These are phyloP conservation scores for Chlamydomonas sp. DNA, from an alignment of 139 green algal species.

Conservation along the genomic window DNA sequence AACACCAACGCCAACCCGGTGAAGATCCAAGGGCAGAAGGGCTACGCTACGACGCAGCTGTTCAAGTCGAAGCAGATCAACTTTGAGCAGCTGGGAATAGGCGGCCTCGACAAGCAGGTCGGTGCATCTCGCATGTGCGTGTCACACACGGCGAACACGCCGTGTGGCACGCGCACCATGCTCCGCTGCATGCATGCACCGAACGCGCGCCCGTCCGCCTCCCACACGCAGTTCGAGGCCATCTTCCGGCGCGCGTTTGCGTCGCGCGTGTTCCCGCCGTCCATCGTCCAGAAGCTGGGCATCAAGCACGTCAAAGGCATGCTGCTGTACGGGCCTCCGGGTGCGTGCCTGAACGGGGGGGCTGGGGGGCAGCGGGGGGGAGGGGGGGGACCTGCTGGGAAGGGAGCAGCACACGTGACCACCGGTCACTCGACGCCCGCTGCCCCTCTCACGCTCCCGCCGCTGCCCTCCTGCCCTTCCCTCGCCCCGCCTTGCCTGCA, in stretches of 20 bases:
- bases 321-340: slow-evolving; percentile 35
- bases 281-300: slow-evolving; percentile 80
- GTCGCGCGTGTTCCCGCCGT: slow-evolving; percentile 85
- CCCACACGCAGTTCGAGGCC: slow-evolving; percentile 85
- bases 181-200: too few species aligned
- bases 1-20: slow-evolving; percentile 52
- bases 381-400: not conserved
- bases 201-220: not conserved
- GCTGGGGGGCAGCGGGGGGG: too few species aligned
- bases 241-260: slow-evolving; percentile 98
- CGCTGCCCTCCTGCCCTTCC: too few species aligned
- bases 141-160: too few species aligned
- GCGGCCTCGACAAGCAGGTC: slow-evolving; percentile 70
- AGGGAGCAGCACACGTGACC: too few species aligned
- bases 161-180: too few species aligned
- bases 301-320: slow-evolving; percentile 89
- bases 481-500: slow-evolving; percentile 13
- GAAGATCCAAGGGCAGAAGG: slow-evolving; percentile 73
- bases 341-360: too few species aligned
- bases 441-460: too few species aligned
- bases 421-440: too few species aligned
- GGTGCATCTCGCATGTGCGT: too few species aligned
- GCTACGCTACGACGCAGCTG: slow-evolving; percentile 67
- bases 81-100: slow-evolving; percentile 96
- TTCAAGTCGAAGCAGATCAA: slow-evolving; percentile 94